These are phyloP conservation scores for Talaromyces pinophilus DNA, from an alignment of 2,329 filamentous ascomycete species.

Conservation along the genomic window DNA sequence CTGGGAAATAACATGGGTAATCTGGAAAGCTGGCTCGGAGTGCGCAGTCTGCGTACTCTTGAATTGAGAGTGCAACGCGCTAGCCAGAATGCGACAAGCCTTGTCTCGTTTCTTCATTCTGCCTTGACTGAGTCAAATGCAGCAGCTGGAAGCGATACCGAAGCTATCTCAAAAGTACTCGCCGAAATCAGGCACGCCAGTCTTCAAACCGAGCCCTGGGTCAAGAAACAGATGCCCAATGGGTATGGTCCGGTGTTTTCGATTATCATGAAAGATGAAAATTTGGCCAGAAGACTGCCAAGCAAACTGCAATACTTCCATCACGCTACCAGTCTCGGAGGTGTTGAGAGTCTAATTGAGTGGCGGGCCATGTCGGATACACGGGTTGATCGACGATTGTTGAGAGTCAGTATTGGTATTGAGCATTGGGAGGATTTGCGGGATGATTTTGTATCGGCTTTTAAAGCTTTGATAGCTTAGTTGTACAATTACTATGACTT, in stretches of 20 bases:
- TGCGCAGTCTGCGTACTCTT: slow-evolving; percentile 80
- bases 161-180: slow-evolving; percentile 57
- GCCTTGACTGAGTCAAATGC: slow-evolving; percentile 48
- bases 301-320: slow-evolving; percentile 81
- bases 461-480: slow-evolving; percentile 55
- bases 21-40: slow-evolving; percentile 88
- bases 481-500: slow-evolving; percentile 12
- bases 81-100: slow-evolving; percentile 65
- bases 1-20: slow-evolving; percentile 85
- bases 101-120: slow-evolving; percentile 71
- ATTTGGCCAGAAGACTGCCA: slow-evolving; percentile 68
- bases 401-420: slow-evolving; percentile 82
- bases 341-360: slow-evolving; percentile 94
- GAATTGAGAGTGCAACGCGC: slow-evolving; percentile 79
- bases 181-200: slow-evolving; percentile 72
- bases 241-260: slow-evolving; percentile 90
- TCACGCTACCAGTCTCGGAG: slow-evolving; percentile 90
- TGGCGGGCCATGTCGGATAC: slow-evolving; percentile 89
- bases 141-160: slow-evolving; percentile 42
- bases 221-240: slow-evolving; percentile 83
- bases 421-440: slow-evolving; percentile 84
- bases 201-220: slow-evolving; percentile 74
- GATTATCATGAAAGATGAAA: slow-evolving; percentile 63
- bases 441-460: slow-evolving; percentile 69
- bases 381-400: slow-evolving; percentile 67